Conservation (phyloP, 2,329 filamentous ascomycete genomes). For the Dothideomycetes sp. region DNA sequence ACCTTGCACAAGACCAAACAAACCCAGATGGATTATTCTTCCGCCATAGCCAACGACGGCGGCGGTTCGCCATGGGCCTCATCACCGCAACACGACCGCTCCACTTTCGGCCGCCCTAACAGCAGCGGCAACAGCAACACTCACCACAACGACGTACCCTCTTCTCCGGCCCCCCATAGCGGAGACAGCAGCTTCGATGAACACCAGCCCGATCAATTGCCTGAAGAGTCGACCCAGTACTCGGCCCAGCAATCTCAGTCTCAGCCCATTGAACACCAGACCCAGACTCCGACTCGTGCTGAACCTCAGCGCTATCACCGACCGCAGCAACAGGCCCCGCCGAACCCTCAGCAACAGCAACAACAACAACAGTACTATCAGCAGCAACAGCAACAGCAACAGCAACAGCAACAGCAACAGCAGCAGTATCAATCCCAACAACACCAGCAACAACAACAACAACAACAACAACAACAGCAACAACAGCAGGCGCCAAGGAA, state of each 20-base stretch:
- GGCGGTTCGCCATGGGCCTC: constrained; percentile 57
- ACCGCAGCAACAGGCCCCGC: constrained; percentile 20
- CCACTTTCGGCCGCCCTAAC: constrained; percentile 39
- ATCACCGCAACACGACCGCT: constrained; percentile 45
- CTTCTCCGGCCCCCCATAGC: constrained; percentile 16
- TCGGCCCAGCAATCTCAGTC: neutral
- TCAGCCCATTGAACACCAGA: constrained; percentile 2
- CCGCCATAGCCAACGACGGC: constrained; percentile 43
- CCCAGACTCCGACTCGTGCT: constrained; percentile 1
- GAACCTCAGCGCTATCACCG: constrained; percentile 24
- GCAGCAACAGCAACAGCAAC: constrained; percentile 25
- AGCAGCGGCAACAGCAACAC: no score
- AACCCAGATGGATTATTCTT: constrained; percentile 53
- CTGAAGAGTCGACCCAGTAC: neutral
- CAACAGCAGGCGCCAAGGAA: constrained; percentile 25
- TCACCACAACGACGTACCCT: constrained; percentile 31
- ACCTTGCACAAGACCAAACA: no score
- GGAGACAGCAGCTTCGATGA: constrained; percentile 11
- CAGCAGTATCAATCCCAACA: constrained; percentile 27
- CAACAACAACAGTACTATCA: constrained; percentile 25
- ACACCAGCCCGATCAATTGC: constrained; percentile 12
- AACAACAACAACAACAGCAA: constrained; percentile 24
- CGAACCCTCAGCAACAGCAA: constrained; percentile 28
- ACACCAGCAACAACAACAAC: constrained; percentile 17
- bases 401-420: constrained; percentile 31